Conservation (phyloP, 257 asterid genomes). For the Solanum dulcamara region DNA sequence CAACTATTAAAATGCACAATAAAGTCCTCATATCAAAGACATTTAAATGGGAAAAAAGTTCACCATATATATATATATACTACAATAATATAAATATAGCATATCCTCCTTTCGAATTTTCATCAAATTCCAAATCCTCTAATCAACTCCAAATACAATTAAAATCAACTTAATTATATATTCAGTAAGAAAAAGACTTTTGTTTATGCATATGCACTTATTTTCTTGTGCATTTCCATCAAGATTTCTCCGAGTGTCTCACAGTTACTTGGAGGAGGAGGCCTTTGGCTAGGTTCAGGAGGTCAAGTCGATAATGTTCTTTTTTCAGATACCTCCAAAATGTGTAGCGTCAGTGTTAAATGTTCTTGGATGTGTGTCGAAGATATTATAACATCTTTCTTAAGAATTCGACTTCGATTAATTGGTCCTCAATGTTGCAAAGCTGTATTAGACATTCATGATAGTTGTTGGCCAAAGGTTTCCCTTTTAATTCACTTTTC, state of each 20-base stretch:
- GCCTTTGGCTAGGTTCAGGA: not conserved
- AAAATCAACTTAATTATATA: not conserved
- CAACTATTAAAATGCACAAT: not conserved
- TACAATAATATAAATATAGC: not conserved
- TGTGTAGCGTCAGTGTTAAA: slow-evolving; percentile 6
- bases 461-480: slow-evolving; percentile 13
- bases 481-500: slow-evolving; percentile 11
- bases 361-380: slow-evolving; percentile 14
- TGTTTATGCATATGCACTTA: not conserved
- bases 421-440: slow-evolving; percentile 23
- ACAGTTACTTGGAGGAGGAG: not conserved
- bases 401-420: not conserved
- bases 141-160: not conserved
- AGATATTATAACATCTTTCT: slow-evolving; percentile 7
- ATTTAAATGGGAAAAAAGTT: not conserved
- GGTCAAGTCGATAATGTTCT: not conserved
- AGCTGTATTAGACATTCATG: slow-evolving; percentile 4
- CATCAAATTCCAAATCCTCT: not conserved
- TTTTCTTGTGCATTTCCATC: not conserved
- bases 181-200: not conserved
- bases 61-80: not conserved
- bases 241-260: not conserved
- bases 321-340: not conserved
- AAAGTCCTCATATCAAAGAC: not conserved
- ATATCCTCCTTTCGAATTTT: not conserved